Conservation (phyloP, 768 basidiomycete genomes). For the Tricholoma sp. region DNA sequence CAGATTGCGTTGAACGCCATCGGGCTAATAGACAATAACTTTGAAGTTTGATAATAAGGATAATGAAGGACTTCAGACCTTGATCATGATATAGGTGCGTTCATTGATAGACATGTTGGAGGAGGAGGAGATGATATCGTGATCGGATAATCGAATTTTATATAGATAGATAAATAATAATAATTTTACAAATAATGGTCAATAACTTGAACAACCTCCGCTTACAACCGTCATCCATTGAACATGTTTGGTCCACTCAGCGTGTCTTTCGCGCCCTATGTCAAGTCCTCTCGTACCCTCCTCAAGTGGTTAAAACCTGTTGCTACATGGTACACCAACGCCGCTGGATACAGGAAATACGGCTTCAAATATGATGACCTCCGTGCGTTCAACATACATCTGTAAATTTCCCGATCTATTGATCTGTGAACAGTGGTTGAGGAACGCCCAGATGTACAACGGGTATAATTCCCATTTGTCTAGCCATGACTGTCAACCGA, state of each 20-base stretch:
- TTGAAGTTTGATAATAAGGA: slow-evolving; percentile 5
- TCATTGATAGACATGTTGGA: slow-evolving; percentile 47
- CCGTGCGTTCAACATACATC: slow-evolving; percentile 44
- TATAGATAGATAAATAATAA: no score
- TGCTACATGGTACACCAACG: slow-evolving; percentile 76
- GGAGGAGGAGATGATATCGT: slow-evolving; percentile 19
- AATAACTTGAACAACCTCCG: slow-evolving; percentile 41
- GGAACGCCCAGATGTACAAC: slow-evolving; percentile 73
- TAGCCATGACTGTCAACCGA: slow-evolving; percentile 1
- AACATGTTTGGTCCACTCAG: slow-evolving; percentile 60
- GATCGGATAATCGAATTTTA: slow-evolving; percentile 9
- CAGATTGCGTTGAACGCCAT: slow-evolving; percentile 96
- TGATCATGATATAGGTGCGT: slow-evolving; percentile 99
- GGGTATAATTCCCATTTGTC: slow-evolving; percentile 35
- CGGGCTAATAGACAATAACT: slow-evolving; percentile 55
- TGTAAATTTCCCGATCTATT: slow-evolving; percentile 8
- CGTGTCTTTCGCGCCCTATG: slow-evolving; percentile 68
- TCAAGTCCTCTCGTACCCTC: slow-evolving; percentile 66
- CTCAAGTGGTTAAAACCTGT: slow-evolving; percentile 68
- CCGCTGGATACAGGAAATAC: slow-evolving; percentile 78
- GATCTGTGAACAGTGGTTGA: slow-evolving; percentile 52
- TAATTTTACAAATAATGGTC: slow-evolving; percentile 37
- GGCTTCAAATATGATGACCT: slow-evolving; percentile 96
- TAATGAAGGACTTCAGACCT: slow-evolving; percentile 43
- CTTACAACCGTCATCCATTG: slow-evolving; percentile 6